These are phyloP conservation scores for Neopestalotiopsis rosae DNA, from an alignment of 2,329 filamentous ascomycete species.

Conservation along the genomic window DNA sequence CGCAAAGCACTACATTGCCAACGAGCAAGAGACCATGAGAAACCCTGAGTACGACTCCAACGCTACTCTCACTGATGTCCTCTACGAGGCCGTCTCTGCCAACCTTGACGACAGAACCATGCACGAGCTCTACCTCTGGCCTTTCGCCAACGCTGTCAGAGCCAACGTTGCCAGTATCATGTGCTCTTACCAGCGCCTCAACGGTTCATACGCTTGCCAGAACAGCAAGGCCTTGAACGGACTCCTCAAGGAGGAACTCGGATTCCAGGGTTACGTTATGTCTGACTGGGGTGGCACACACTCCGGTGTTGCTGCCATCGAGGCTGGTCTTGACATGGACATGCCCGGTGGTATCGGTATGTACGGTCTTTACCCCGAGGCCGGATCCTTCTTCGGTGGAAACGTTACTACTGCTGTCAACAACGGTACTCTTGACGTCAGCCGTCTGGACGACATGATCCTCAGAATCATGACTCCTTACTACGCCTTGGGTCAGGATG, in stretches of 20 bases:
- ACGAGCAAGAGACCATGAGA: conserved; percentile 31
- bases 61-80: conserved; percentile 15
- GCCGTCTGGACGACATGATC: conserved; percentile 52
- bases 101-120: conserved; percentile 77
- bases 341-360: conserved; percentile 42
- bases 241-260: conserved; percentile 52
- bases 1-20: conserved; percentile 45
- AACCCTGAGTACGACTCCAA: conserved; percentile 15
- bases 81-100: conserved; percentile 47
- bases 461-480: conserved; percentile 60
- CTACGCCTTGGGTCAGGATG: conserved; percentile 54
- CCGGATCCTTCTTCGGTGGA: conserved; percentile 49
- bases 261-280: conserved; percentile 52
- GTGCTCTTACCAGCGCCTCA: conserved; percentile 78
- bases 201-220: conserved; percentile 81
- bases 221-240: conserved; percentile 63
- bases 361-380: conserved; percentile 35
- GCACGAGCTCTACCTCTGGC: conserved; percentile 80
- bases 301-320: conserved; percentile 39
- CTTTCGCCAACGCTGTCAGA: conserved; percentile 74
- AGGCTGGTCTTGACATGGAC: conserved; percentile 47
- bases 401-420: conserved; percentile 40
- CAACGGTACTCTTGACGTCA: conserved; percentile 29
- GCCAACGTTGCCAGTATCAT: conserved; percentile 69
- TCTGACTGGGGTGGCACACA: conserved; percentile 44